These are phyloP conservation scores for Solanum lignicaule DNA, from an alignment of 257 asterid species.

Conservation along the genomic window DNA sequence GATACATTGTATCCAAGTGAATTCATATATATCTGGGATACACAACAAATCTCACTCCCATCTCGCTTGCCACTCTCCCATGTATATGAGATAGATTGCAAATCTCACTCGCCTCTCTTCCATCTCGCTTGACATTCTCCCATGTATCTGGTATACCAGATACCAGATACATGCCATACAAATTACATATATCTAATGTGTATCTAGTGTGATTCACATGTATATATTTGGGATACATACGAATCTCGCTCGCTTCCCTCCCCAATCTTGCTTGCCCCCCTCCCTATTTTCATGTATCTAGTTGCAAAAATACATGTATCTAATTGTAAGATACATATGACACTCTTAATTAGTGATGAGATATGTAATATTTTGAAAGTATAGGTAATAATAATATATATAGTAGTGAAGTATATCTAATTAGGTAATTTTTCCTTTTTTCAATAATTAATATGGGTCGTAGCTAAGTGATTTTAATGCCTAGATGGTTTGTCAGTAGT, in stretches of 20 bases:
- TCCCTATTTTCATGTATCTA: neutral
- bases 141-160: neutral
- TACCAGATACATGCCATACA: neutral
- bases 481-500: neutral
- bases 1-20: neutral
- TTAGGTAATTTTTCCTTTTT: no score
- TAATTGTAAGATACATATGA: no score
- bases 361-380: neutral
- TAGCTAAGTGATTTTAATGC: neutral
- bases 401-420: neutral
- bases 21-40: no score
- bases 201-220: neutral
- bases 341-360: neutral
- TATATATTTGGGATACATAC: no score
- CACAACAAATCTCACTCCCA: no score
- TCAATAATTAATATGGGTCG: no score
- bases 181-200: neutral
- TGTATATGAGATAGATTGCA: no score
- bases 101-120: neutral
- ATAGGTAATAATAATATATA: no score
- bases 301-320: neutral
- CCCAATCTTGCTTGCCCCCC: neutral
- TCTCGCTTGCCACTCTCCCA: neutral
- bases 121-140: neutral
- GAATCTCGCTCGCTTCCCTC: neutral